phyloP scores from a whole-genome alignment of 129 eudicot species.

The Chrysanthemum seticuspe region DNA sequence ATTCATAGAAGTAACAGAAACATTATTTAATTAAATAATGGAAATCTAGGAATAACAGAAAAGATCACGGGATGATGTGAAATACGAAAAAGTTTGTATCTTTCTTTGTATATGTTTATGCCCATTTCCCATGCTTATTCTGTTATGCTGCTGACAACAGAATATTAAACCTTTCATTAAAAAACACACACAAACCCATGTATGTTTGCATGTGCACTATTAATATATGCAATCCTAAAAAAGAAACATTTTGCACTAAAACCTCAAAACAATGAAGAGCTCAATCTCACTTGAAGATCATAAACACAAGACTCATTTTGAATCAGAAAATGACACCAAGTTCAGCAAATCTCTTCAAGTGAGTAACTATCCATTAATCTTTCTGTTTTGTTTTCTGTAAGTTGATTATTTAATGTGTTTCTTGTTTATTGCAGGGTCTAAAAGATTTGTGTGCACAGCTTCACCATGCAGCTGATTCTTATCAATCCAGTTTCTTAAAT shows the following conservation, averaged over 20 bases:
- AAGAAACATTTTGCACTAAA: conserved; percentile 2
- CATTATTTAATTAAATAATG: neutral
- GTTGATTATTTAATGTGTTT: conserved; percentile 9
- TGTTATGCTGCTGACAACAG: conserved; percentile 30
- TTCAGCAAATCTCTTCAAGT: conserved; percentile 63
- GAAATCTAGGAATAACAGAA: conserved; percentile 20
- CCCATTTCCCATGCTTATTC: conserved; percentile 37
- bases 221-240: neutral
- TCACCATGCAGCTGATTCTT: conserved; percentile 73
- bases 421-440: conserved; percentile 49
- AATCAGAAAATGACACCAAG: conserved; percentile 37
- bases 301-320: conserved; percentile 28
- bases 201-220: conserved; percentile 25
- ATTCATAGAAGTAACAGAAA: neutral
- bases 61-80: conserved; percentile 25
- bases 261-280: conserved; percentile 23
- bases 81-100: conserved; percentile 26
- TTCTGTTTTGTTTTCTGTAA: neutral
- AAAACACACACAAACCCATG: conserved; percentile 30
- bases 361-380: neutral
- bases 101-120: conserved; percentile 24
- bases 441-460: conserved; percentile 73
- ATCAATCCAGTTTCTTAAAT: conserved; percentile 52
- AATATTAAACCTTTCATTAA: conserved; percentile 17
- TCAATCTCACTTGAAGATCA: conserved; percentile 20